Conservation (phyloP, 176 grass and related monocot genomes). For the Neostapfia colusana region DNA sequence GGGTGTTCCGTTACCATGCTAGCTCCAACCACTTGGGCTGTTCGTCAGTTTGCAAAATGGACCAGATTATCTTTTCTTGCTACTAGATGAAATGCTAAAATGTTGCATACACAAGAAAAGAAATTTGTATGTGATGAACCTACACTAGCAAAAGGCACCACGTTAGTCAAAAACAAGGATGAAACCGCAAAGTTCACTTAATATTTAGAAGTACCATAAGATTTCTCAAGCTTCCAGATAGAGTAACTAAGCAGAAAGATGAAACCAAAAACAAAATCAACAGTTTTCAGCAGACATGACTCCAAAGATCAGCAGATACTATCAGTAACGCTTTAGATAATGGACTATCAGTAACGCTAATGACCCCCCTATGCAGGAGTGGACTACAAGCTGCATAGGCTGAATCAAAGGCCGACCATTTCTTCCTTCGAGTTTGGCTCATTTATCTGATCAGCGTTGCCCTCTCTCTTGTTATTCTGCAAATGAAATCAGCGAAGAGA, state of each 20-base stretch:
- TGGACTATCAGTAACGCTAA: slow-evolving; percentile 25
- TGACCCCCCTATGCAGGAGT: slow-evolving; percentile 4
- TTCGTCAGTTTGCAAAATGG: too few relatives aligned
- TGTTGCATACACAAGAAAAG: too few relatives aligned
- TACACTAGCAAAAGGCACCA: too few relatives aligned
- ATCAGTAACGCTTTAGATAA: slow-evolving; percentile 21
- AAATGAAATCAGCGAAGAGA: slow-evolving; percentile 14
- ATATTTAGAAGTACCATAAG: slow-evolving; percentile 17
- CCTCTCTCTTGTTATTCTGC: slow-evolving; percentile 22
- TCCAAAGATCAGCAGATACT: neutral
- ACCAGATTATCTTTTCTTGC: too few relatives aligned
- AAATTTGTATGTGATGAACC: too few relatives aligned
- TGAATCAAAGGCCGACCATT: slow-evolving; percentile 5
- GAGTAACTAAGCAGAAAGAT: slow-evolving; percentile 33
- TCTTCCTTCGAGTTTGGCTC: neutral
- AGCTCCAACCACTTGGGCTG: too few relatives aligned
- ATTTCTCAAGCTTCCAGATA: slow-evolving; percentile 32
- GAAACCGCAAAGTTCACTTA: slow-evolving; percentile 24
- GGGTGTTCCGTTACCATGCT: too few relatives aligned
- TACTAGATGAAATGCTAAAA: too few relatives aligned
- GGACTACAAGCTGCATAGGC: neutral
- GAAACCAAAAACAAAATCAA: slow-evolving; percentile 35
- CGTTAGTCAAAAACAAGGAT: neutral
- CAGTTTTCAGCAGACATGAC: slow-evolving; percentile 30
- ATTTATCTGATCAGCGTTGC: neutral